Conservation (phyloP, 495 filamentous ascomycete species). For the Acidiella bohemica region DNA sequence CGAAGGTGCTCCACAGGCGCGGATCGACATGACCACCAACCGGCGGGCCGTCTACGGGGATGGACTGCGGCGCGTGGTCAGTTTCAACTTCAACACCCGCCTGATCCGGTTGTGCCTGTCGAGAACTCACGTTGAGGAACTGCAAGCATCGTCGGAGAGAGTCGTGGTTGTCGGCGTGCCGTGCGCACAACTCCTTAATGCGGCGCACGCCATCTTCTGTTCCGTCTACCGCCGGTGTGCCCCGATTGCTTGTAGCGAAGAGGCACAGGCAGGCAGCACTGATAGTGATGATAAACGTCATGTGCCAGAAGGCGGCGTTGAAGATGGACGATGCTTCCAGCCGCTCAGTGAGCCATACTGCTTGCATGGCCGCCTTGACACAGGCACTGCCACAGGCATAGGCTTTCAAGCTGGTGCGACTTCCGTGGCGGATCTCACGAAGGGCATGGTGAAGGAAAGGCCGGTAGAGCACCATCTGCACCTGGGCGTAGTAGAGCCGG, state of each 20-base stretch:
- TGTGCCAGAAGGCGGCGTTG: slow-evolving; percentile 13
- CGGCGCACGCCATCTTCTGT: slow-evolving; percentile 9
- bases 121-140: slow-evolving; percentile 6
- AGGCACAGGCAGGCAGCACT: slow-evolving; percentile 9
- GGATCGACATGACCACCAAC: background rate
- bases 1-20: slow-evolving; percentile 2
- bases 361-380: slow-evolving; percentile 17
- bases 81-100: too few species aligned
- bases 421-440: background rate
- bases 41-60: background rate
- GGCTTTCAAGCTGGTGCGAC: slow-evolving; percentile 8
- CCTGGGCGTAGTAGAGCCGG: slow-evolving; percentile 11
- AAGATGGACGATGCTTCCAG: slow-evolving; percentile 11
- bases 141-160: slow-evolving; percentile 4
- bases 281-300: slow-evolving; percentile 8
- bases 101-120: background rate
- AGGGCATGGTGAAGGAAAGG: slow-evolving; percentile 17
- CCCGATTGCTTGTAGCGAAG: slow-evolving; percentile 13
- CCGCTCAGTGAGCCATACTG: slow-evolving; percentile 12
- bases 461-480: slow-evolving; percentile 14
- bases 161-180: slow-evolving; percentile 9
- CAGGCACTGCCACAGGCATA: slow-evolving; percentile 16
- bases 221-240: slow-evolving; percentile 7
- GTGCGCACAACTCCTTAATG: slow-evolving; percentile 7
- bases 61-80: background rate